Evolutionary conservation across 1,284 basidiomycete species (phyloP).

Genomic region (Leccinum laetum): DNA sequence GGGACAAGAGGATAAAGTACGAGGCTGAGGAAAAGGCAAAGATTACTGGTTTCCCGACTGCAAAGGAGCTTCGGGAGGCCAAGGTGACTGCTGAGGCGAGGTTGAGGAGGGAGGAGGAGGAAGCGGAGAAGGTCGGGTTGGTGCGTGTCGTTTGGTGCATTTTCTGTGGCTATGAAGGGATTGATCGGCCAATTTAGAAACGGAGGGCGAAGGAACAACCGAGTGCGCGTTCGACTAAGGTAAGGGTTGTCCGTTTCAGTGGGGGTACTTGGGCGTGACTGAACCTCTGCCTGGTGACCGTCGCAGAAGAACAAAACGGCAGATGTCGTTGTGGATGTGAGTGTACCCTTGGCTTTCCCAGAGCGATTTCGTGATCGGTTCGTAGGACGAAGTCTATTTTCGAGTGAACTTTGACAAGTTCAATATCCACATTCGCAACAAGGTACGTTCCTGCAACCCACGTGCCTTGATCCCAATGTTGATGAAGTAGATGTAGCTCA

Average conservation of each 20-base stretch:
- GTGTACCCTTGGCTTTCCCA: slow-evolving; percentile 21
- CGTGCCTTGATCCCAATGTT: slow-evolving; percentile 2
- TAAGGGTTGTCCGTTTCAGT: slow-evolving; percentile 24
- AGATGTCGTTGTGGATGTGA: slow-evolving; percentile 69
- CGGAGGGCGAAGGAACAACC: slow-evolving; percentile 53
- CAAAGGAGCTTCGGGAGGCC: slow-evolving; percentile 70
- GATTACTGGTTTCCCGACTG: slow-evolving; percentile 70
- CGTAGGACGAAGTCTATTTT: slow-evolving; percentile 73
- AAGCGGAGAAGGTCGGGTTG: slow-evolving; percentile 68
- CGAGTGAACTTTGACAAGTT: slow-evolving; percentile 90
- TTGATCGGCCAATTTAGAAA: slow-evolving; percentile 46
- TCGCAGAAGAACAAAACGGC: slow-evolving; percentile 51
- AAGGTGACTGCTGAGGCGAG: slow-evolving; percentile 63
- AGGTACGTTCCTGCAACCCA: slow-evolving; percentile 46
- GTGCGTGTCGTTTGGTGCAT: slow-evolving; percentile 41
- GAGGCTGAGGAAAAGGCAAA: slow-evolving; percentile 74
- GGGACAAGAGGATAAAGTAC: slow-evolving; percentile 74
- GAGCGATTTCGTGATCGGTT: slow-evolving; percentile 6
- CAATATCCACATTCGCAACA: slow-evolving; percentile 86
- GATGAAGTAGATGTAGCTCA: slow-evolving; percentile 50
- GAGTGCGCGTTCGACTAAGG: slow-evolving; percentile 51
- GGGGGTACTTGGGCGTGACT: neutral
- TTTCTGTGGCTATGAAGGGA: neutral
- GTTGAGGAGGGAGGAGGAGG: slow-evolving; percentile 68
- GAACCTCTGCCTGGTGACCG: neutral